Percentiles rank a stretch among this genome's conserved stretches.
Evolutionary conservation across 495 filamentous ascomycete genomes (phyloP).

Genomic region (Daldinia bambusicola): DNA sequence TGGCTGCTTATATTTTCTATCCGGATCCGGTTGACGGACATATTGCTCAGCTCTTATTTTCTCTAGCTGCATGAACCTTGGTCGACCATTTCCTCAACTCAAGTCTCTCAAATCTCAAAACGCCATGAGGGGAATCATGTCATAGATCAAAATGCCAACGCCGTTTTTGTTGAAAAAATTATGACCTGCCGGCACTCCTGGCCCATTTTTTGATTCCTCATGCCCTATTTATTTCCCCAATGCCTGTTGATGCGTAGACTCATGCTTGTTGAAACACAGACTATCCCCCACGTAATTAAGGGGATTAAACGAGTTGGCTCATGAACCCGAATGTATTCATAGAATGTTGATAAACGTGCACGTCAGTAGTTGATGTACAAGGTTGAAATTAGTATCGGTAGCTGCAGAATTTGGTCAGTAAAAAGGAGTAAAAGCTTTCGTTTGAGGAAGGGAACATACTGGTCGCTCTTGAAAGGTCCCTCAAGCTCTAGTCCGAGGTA

Average conservation of each 20-base stretch:
- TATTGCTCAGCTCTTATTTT: conserved; percentile 38
- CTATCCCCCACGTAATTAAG: conserved; percentile 22
- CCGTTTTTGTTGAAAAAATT: conserved; percentile 66
- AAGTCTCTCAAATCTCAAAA: conserved; percentile 45
- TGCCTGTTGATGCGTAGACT: conserved; percentile 57
- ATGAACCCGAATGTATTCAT: conserved; percentile 18
- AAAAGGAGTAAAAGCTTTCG: background rate
- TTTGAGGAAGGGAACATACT: conserved; percentile 53
- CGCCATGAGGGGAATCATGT: conserved; percentile 57
- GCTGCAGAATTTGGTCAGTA: conserved; percentile 54
- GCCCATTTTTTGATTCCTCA: conserved; percentile 55
- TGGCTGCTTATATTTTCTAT: conserved; percentile 43
- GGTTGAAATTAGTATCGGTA: conserved; percentile 66
- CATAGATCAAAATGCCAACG: conserved; percentile 61
- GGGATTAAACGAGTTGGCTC: conserved; percentile 18
- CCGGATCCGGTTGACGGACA: conserved; percentile 50
- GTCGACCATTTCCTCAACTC: conserved; percentile 28
- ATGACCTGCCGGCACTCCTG: conserved; percentile 57
- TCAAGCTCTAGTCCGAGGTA: conserved; percentile 85
- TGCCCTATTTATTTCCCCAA: conserved; percentile 53
- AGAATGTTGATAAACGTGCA: conserved; percentile 28
- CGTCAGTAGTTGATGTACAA: conserved; percentile 45
- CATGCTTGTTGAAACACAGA: conserved; percentile 62
- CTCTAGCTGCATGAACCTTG: conserved; percentile 42
- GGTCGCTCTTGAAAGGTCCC: conserved; percentile 96